A percentile compares a stretch with the other conserved stretches of the same genome.
Conservation (phyloP, 2,329 filamentous ascomycete genomes). For the Penicillium sp. region DNA sequence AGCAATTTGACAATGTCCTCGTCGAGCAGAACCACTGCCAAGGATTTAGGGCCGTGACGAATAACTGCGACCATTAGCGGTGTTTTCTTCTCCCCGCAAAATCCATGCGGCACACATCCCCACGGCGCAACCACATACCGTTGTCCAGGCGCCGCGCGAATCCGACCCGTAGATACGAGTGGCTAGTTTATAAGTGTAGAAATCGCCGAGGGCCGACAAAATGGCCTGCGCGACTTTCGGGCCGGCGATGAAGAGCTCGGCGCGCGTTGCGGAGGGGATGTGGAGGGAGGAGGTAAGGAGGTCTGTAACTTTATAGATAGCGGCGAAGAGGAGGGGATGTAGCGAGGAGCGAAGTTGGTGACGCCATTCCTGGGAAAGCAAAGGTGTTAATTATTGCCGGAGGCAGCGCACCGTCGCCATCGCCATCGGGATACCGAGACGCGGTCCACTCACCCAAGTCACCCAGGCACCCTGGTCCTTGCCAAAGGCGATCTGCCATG, state of each 20-base stretch:
- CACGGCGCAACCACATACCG: constrained; percentile 56
- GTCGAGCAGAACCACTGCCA: constrained; percentile 98
- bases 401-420: neutral
- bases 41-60: constrained; percentile 73
- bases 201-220: constrained; percentile 79
- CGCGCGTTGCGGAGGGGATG: constrained; percentile 60
- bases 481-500: constrained; percentile 88
- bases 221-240: constrained; percentile 78
- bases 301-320: constrained; percentile 69
- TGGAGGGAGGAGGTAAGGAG: constrained; percentile 59
- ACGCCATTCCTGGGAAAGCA: constrained; percentile 77
- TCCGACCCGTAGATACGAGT: constrained; percentile 71
- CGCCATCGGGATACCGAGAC: neutral
- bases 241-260: constrained; percentile 70
- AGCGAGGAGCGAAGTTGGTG: constrained; percentile 85
- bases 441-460: constrained; percentile 75
- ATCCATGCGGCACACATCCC: neutral
- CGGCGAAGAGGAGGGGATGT: constrained; percentile 85
- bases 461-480: constrained; percentile 79
- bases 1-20: constrained; percentile 88
- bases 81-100: constrained; percentile 9
- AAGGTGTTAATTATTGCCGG: neutral
- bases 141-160: constrained; percentile 66
- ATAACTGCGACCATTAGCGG: constrained; percentile 59
- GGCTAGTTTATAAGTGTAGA: constrained; percentile 84